These are phyloP conservation scores for Xylaria sp. DNA, from an alignment of 495 filamentous ascomycete species.

Conservation along the genomic window DNA sequence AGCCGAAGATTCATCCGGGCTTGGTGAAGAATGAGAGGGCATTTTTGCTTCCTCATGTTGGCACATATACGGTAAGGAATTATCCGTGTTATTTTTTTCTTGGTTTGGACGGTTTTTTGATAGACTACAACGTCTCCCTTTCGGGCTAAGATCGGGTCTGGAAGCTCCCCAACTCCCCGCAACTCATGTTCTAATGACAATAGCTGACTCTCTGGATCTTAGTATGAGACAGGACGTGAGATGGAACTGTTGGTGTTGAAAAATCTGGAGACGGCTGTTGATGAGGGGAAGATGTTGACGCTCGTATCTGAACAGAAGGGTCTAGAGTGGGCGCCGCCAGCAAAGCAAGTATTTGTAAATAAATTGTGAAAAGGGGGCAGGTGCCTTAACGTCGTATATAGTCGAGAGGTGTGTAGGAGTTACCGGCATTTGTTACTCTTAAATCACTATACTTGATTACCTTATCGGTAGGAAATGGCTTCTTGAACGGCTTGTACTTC, in stretches of 20 bases:
- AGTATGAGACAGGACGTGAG: conserved; percentile 56
- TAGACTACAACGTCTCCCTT: not conserved
- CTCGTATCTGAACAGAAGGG: conserved; percentile 72
- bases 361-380: not conserved
- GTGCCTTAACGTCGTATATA: not conserved
- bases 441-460: not conserved
- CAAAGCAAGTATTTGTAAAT: not conserved
- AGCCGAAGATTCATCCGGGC: conserved; percentile 74
- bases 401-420: not conserved
- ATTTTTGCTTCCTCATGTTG: conserved; percentile 82
- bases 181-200: not conserved
- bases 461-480: not conserved
- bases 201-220: not conserved
- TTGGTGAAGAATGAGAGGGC: conserved; percentile 72
- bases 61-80: conserved; percentile 60
- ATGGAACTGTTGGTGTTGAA: conserved; percentile 80
- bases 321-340: conserved; percentile 35
- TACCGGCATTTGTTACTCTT: not conserved
- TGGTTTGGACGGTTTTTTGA: not conserved
- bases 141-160: not conserved
- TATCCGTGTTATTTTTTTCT: not conserved
- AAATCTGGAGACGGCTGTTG: conserved; percentile 69
- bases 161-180: not conserved
- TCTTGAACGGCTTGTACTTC: not conserved
- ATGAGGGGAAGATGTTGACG: conserved; percentile 69